Evolutionary conservation across 1,284 basidiomycete genomes (phyloP).

Genomic region (Fomitopsis pinicola): DNA sequence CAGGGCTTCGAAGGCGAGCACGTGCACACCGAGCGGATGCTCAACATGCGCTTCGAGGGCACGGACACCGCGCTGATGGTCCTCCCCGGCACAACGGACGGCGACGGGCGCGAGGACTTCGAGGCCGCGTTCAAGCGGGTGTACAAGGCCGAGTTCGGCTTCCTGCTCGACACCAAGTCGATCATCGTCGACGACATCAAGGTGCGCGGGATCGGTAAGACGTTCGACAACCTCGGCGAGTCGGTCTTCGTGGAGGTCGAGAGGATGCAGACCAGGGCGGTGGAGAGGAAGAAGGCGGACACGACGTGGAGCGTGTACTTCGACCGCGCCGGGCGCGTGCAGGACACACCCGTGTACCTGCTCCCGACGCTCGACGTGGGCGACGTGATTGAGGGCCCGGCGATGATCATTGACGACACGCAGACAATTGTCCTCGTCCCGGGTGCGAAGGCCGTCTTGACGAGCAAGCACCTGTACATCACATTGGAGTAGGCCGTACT

Average conservation of each 20-base stretch:
- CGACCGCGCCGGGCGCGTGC: constrained; percentile 66
- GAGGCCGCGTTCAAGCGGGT: constrained; percentile 72
- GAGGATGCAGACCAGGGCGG: constrained; percentile 38
- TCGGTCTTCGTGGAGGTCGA: constrained; percentile 76
- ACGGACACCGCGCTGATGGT: constrained; percentile 94
- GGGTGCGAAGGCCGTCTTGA: constrained; percentile 58
- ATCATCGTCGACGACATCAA: constrained; percentile 93
- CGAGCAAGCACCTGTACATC: constrained; percentile 72
- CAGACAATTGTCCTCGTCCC: constrained; percentile 87
- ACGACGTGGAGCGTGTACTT: constrained; percentile 73
- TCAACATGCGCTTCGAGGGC: constrained; percentile 92
- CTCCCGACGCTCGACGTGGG: constrained; percentile 67
- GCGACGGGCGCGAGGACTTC: constrained; percentile 68
- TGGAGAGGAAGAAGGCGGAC: constrained; percentile 43
- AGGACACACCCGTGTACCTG: constrained; percentile 77
- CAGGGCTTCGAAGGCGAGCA: constrained; percentile 79
- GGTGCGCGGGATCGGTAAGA: constrained; percentile 85
- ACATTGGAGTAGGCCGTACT: constrained; percentile 37
- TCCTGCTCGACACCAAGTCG: constrained; percentile 75
- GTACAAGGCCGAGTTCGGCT: constrained; percentile 89
- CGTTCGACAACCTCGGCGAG: constrained; percentile 79
- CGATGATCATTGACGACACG: constrained; percentile 89
- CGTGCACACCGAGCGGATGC: constrained; percentile 73
- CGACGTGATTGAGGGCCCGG: constrained; percentile 73
- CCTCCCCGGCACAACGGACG: constrained; percentile 49